A percentile compares a stretch with the other conserved stretches of the same genome.
Evolutionary conservation across 495 filamentous ascomycete species (phyloP).

Genomic region (Usnea hakonensis): DNA sequence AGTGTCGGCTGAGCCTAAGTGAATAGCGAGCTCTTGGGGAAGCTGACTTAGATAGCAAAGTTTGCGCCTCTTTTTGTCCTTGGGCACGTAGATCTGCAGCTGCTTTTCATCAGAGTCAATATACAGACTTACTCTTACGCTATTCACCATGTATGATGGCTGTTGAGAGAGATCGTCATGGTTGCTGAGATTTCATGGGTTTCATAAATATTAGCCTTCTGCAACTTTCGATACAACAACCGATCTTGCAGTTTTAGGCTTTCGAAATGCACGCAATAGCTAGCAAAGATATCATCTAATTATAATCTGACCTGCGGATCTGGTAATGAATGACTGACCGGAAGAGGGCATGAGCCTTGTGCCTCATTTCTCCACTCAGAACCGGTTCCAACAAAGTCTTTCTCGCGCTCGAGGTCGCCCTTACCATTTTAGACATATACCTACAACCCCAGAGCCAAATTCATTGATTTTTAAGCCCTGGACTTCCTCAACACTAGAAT

Average conservation of each 20-base stretch:
- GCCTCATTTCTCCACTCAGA: constrained; percentile 24
- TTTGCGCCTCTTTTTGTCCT: constrained; percentile 27
- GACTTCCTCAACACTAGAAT: constrained; percentile 34
- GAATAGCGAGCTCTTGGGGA: constrained; percentile 23
- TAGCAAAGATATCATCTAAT: not conserved
- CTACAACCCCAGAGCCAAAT: constrained; percentile 30
- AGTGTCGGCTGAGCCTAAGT: not conserved
- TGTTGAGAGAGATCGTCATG: constrained; percentile 27
- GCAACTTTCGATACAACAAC: not conserved
- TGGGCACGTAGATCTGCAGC: constrained; percentile 35
- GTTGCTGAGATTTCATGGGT: constrained; percentile 23
- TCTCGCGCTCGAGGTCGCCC: constrained; percentile 29
- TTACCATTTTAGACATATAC: constrained; percentile 33
- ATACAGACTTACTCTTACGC: constrained; percentile 26
- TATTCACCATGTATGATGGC: constrained; percentile 16
- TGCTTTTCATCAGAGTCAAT: constrained; percentile 25
- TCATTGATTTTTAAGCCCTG: constrained; percentile 28
- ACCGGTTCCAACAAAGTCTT: constrained; percentile 19
- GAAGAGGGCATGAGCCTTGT: constrained; percentile 34
- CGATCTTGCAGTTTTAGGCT: not conserved
- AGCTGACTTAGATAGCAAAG: constrained; percentile 30
- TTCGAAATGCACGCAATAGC: not conserved
- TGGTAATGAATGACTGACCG: constrained; percentile 26
- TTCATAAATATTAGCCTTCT: not conserved
- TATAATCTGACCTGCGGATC: not conserved